phyloP scores from a whole-genome alignment of 768 basidiomycete genomes.

The Serendipita sp. region DNA sequence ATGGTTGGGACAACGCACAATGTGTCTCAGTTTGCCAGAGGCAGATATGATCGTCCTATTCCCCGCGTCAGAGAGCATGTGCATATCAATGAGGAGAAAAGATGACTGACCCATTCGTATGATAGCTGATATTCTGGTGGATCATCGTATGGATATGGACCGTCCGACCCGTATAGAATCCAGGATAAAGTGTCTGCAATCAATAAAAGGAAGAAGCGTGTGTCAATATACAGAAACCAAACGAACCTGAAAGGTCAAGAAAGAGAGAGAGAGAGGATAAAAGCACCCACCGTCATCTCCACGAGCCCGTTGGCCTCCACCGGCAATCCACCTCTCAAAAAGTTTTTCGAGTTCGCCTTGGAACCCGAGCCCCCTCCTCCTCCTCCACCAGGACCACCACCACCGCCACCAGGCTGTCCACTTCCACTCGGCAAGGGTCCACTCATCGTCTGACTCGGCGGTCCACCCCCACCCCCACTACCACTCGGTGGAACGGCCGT shows the following conservation, averaged over 20 bases:
- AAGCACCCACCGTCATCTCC: constrained; percentile 15
- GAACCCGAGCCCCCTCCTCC: neutral
- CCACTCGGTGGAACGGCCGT: no score
- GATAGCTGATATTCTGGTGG: constrained; percentile 14
- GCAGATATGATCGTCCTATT: constrained; percentile 20
- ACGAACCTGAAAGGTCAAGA: no score
- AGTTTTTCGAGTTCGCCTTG: constrained; percentile 18
- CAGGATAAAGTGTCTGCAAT: constrained; percentile 22
- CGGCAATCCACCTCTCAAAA: constrained; percentile 23
- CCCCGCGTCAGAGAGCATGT: neutral
- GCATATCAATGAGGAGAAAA: neutral
- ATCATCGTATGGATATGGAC: constrained; percentile 26
- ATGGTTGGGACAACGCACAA: constrained; percentile 13
- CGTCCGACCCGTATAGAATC: constrained; percentile 22
- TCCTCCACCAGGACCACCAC: neutral
- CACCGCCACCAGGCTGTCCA: neutral
- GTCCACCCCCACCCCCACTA: no score
- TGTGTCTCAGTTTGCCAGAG: constrained; percentile 20
- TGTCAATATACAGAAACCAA: no score
- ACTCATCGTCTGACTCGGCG: neutral
- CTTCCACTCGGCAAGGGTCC: neutral
- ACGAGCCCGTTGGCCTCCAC: constrained; percentile 24
- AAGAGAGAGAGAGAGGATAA: neutral
- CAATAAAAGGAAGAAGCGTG: neutral
- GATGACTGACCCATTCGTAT: neutral